Percentiles rank a stretch among this genome's conserved stretches.
Conservation (phyloP, 306 rosid species). For the Citrullus amarus region DNA sequence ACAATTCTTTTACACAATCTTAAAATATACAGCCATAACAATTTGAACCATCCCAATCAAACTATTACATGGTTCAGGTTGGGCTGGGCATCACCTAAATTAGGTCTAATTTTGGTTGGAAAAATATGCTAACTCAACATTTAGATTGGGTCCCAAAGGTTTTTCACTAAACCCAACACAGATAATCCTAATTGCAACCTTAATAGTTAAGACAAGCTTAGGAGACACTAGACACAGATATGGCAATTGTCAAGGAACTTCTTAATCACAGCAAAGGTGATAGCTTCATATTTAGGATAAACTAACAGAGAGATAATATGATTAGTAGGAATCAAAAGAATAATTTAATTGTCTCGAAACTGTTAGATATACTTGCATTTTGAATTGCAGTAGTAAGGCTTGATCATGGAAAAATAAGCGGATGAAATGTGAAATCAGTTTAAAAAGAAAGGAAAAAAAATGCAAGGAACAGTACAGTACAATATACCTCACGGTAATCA, state of each 20-base stretch:
- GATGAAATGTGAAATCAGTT: slow-evolving; percentile 2
- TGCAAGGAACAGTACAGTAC: slow-evolving; percentile 10
- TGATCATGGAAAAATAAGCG: background rate
- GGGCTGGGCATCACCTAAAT: background rate
- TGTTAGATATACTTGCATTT: background rate
- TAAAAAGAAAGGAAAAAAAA: background rate
- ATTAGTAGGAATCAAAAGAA: background rate
- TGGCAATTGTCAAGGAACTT: background rate
- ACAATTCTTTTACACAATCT: background rate
- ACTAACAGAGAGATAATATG: background rate
- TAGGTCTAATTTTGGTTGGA: background rate
- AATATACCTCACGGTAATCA: slow-evolving; percentile 55
- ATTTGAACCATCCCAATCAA: background rate
- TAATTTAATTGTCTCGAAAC: background rate
- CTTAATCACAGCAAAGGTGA: background rate
- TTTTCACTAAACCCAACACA: background rate
- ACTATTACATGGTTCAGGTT: background rate
- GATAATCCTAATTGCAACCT: background rate
- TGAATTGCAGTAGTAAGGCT: background rate
- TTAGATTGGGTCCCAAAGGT: background rate
- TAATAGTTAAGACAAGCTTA: background rate
- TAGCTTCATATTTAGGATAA: background rate
- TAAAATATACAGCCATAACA: background rate
- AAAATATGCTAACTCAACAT: background rate
- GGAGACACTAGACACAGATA: background rate